Percentiles rank a stretch among this genome's conserved stretches.
Conservation (phyloP, 2,329 filamentous ascomycete genomes). For the Magnaporthiopsis poae region DNA sequence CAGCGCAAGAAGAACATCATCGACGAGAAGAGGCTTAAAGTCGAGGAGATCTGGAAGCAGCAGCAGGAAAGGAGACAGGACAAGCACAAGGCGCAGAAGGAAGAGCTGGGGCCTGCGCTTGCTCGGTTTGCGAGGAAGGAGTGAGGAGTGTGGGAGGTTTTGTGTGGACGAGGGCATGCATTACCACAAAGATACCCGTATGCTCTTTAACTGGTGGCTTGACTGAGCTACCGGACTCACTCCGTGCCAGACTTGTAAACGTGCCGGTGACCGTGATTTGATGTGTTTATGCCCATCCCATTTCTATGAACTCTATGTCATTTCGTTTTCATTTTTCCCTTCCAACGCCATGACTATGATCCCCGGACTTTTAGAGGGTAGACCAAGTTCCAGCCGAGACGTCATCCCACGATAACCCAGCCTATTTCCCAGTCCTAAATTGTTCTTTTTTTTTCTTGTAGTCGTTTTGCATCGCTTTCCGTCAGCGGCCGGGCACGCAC, state of each 20-base stretch:
- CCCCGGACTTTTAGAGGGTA: not conserved
- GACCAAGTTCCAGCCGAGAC: not conserved
- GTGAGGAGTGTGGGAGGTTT: constrained; percentile 19
- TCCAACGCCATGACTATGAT: not conserved
- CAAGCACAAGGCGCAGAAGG: constrained; percentile 52
- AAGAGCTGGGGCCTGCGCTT: constrained; percentile 74
- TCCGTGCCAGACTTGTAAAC: not conserved
- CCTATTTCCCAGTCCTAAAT: too few species aligned
- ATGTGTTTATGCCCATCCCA: not conserved
- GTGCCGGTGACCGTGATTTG: not conserved
- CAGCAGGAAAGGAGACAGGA: constrained; percentile 57
- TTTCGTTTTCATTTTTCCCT: not conserved
- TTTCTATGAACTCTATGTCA: not conserved
- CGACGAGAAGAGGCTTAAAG: constrained; percentile 82
- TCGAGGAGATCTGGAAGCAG: constrained; percentile 72
- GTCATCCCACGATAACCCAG: too few species aligned
- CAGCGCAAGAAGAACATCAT: constrained; percentile 87
- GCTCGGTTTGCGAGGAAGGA: constrained; percentile 73
- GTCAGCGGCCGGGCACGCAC: too few species aligned
- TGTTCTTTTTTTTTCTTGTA: not conserved
- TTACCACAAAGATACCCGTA: constrained; percentile 19
- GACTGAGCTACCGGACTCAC: not conserved
- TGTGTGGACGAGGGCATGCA: constrained; percentile 6
- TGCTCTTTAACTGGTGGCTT: not conserved
- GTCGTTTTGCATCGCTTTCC: not conserved